Evolutionary conservation across 345 rosid species (phyloP).

Genomic region (Eucalyptus rudis): DNA sequence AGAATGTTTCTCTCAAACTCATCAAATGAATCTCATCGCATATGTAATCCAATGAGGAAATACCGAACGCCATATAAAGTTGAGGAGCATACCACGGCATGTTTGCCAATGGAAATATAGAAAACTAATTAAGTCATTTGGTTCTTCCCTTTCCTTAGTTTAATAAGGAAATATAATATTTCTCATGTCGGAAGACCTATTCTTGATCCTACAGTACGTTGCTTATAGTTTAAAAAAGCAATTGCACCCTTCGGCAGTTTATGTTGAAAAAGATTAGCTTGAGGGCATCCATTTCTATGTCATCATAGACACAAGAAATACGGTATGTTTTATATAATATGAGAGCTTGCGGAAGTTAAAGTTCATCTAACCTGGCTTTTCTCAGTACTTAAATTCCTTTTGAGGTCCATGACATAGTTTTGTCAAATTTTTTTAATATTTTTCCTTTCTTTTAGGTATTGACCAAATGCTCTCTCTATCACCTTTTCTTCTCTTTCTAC

Average conservation of each 20-base stretch:
- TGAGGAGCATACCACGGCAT: not conserved
- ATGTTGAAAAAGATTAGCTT: not conserved
- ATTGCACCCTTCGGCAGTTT: not conserved
- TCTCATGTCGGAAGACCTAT: not conserved
- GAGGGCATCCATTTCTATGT: not conserved
- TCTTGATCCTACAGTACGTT: not conserved
- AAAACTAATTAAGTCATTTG: not conserved
- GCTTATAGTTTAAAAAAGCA: not conserved
- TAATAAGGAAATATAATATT: not conserved
- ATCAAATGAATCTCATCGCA: not conserved
- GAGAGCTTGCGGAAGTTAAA: not conserved
- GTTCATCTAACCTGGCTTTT: not conserved
- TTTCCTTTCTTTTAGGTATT: slow-evolving; percentile 35
- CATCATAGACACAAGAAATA: not conserved
- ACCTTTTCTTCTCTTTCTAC: not conserved
- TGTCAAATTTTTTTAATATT: not conserved
- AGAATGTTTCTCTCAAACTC: not conserved
- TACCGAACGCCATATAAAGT: not conserved
- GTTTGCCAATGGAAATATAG: not conserved
- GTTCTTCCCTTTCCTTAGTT: not conserved
- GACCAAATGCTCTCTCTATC: slow-evolving; percentile 10
- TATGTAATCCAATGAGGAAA: not conserved
- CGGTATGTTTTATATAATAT: not conserved
- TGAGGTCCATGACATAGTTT: not conserved
- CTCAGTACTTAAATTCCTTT: not conserved